A percentile compares a stretch with the other conserved stretches of the same genome.
phyloP scores from a whole-genome alignment of 345 rosid species.

The Triadica sebifera region DNA sequence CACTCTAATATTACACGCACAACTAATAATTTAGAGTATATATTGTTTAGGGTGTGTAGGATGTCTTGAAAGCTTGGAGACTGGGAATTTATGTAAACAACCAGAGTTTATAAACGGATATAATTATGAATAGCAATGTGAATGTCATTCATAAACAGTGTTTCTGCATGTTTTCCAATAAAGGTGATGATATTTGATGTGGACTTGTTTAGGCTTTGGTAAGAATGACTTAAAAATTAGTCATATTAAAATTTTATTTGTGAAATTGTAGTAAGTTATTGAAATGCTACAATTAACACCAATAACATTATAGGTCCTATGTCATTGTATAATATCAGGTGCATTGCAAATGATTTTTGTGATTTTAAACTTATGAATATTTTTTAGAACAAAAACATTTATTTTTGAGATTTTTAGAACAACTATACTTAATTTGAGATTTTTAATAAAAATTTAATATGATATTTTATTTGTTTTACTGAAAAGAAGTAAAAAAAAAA shows the following conservation, averaged over 20 bases:
- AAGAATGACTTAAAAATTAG: not conserved
- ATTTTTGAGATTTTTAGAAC: no score
- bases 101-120: not conserved
- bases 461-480: no score
- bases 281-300: no score
- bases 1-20: not conserved
- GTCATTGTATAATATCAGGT: no score
- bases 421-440: no score
- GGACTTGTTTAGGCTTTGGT: not conserved
- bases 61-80: not conserved
- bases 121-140: not conserved
- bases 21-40: not conserved
- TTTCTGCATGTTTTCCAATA: not conserved
- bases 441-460: no score
- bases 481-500: no score
- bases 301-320: no score
- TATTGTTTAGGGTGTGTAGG: not conserved
- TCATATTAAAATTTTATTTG: not conserved
- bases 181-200: not conserved
- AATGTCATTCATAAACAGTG: not conserved
- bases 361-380: no score
- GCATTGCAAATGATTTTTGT: no score
- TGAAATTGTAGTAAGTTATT: no score
- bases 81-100: not conserved
- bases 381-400: no score